These are phyloP conservation scores for Protoeuglena noctilucae DNA, from an alignment of 139 green algal species.

Conservation along the genomic window DNA sequence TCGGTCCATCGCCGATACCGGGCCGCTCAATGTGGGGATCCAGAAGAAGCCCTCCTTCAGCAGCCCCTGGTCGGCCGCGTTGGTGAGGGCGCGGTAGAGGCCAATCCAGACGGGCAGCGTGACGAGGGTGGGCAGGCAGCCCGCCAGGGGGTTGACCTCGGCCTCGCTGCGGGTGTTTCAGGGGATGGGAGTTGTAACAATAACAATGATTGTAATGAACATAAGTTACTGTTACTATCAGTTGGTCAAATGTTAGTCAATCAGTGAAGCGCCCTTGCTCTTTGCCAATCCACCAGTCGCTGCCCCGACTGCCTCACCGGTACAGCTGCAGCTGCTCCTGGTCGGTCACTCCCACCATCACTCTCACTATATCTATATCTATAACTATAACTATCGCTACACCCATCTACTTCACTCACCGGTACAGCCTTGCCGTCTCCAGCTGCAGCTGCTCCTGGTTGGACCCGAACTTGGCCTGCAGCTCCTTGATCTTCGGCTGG, in stretches of 20 bases:
- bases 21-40: constrained; percentile 76
- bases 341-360: no score
- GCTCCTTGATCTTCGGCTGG: constrained; percentile 80
- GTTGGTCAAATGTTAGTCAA: no score
- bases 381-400: no score
- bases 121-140: constrained; percentile 78
- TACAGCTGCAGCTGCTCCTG: no score
- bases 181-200: no score
- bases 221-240: no score
- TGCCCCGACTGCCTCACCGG: no score
- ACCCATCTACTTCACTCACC: no score
- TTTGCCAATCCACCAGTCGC: no score
- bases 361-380: no score
- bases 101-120: constrained; percentile 90
- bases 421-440: constrained; percentile 84
- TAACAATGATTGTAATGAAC: no score
- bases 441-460: constrained; percentile 70
- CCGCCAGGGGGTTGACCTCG: constrained; percentile 80
- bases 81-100: constrained; percentile 81
- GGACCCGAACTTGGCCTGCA: constrained; percentile 75
- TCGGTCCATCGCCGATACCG: constrained; percentile 25
- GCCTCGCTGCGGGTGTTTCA: constrained; percentile 30
- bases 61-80: constrained; percentile 72
- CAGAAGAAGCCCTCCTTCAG: constrained; percentile 83
- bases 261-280: no score